A percentile compares a stretch with the other conserved stretches of the same genome.
Evolutionary conservation across 495 filamentous ascomycete species (phyloP).

Genomic region (Elaphomyces granulatus): DNA sequence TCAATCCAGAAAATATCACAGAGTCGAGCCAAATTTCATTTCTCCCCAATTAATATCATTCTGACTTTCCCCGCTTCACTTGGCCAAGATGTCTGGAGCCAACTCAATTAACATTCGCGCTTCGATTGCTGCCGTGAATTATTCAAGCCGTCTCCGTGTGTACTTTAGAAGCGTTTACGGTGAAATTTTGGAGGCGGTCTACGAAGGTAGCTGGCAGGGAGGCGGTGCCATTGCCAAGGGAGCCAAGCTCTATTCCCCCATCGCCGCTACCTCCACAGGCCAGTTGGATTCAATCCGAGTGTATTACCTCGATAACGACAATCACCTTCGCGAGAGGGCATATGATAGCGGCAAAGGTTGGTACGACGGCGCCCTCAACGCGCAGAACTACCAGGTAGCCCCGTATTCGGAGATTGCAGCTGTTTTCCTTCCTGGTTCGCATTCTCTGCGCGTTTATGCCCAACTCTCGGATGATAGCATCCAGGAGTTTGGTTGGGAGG

Average conservation of each 20-base stretch:
- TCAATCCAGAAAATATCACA: too few relatives aligned
- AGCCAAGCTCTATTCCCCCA: conserved; percentile 5
- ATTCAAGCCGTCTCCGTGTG: conserved; percentile 6
- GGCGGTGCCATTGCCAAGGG: conserved; percentile 4
- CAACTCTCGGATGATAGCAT: conserved; percentile 9
- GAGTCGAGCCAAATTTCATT: too few relatives aligned
- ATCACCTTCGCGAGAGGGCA: conserved; percentile 3
- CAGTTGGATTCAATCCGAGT: conserved; percentile 8
- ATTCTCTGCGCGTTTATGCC: conserved; percentile 6
- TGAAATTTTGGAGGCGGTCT: conserved; percentile 4
- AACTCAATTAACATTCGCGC: too few relatives aligned
- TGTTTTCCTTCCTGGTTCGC: conserved; percentile 3
- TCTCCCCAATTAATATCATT: too few relatives aligned
- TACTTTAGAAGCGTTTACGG: conserved; percentile 10
- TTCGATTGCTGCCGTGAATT: conserved; percentile 8
- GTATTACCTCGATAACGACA: conserved; percentile 4
- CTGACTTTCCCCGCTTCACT: too few relatives aligned
- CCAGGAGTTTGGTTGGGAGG: conserved; percentile 8
- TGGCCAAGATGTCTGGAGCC: too few relatives aligned
- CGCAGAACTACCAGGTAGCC: conserved; percentile 3
- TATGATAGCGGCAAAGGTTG: conserved; percentile 7
- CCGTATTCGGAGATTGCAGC: conserved; percentile 8
- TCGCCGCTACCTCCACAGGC: conserved; percentile 6
- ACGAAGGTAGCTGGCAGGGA: conserved; percentile 7
- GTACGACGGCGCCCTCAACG: conserved; percentile 5